A percentile compares a stretch with the other conserved stretches of the same genome.
Evolutionary conservation across 1,284 basidiomycete species (phyloP).

Genomic region (Leccinum pallidistipes): DNA sequence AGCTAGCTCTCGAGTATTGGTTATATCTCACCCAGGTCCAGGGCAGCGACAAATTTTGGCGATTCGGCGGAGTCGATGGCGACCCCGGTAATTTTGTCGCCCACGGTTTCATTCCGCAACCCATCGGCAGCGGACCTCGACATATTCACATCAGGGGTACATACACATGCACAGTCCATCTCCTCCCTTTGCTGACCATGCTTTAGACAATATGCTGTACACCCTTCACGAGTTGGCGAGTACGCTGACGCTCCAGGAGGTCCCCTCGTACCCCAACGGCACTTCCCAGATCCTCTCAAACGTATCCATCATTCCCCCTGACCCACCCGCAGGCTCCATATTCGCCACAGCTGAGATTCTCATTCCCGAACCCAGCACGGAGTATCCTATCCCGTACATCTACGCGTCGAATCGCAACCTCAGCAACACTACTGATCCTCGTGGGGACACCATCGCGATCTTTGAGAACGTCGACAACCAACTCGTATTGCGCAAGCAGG

Average conservation of each 20-base stretch:
- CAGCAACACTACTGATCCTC: slow-evolving; percentile 42
- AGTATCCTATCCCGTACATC: slow-evolving; percentile 48
- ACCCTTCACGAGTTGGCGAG: slow-evolving; percentile 64
- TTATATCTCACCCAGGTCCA: slow-evolving; percentile 24
- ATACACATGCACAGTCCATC: not conserved
- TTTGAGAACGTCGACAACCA: slow-evolving; percentile 48
- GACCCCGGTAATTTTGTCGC: slow-evolving; percentile 48
- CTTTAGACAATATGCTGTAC: slow-evolving; percentile 55
- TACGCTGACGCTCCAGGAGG: slow-evolving; percentile 59
- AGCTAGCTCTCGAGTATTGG: slow-evolving; percentile 14
- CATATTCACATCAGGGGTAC: slow-evolving; percentile 20
- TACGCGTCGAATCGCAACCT: slow-evolving; percentile 72
- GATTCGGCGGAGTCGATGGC: slow-evolving; percentile 42
- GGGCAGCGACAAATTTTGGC: slow-evolving; percentile 69
- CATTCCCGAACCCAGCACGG: not conserved
- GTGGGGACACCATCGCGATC: slow-evolving; percentile 64
- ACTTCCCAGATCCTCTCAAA: slow-evolving; percentile 50
- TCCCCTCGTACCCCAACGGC: slow-evolving; percentile 51
- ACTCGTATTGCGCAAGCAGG: slow-evolving; percentile 47
- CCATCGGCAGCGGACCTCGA: slow-evolving; percentile 59
- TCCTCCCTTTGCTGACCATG: not conserved
- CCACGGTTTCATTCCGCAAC: slow-evolving; percentile 62
- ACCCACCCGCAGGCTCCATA: slow-evolving; percentile 46
- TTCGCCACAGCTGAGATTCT: slow-evolving; percentile 45
- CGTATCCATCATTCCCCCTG: slow-evolving; percentile 55